Evolutionary conservation across 148 eudicot species (phyloP), one percentile per base, ranked within the genome.

Genomic region (Mesembryanthemum crystallinum): DNA sequence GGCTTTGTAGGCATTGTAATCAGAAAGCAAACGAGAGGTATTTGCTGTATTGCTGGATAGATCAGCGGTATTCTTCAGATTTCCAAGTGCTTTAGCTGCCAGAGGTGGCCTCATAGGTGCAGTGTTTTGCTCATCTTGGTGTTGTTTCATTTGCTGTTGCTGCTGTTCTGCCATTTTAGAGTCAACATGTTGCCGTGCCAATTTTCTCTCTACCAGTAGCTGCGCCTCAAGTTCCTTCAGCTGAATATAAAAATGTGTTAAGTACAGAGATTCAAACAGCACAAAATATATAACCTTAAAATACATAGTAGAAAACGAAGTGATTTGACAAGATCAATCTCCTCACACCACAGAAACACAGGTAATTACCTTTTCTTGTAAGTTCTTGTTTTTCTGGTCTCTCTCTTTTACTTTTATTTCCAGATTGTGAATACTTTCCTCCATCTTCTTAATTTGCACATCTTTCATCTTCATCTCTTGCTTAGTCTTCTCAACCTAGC

Each of bases 151-250:
- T 35, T 80, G 64, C 66, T 88, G 86, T 68, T 78, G 89, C 43
- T 90, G 90, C 69, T 79, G 89, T 74, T 91, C 97, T 11, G 88
- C 90, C 51, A 94, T 82, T 78, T 87, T 92, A 7, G 89, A 83
- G 82, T 90, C 97, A 23, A 94, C 91, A 55, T 94, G 97, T 76
- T 92, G 98, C 37, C 97, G 77, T 74, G 98, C 98, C 65, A 94
- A 81, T 87, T 86, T 94, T 76, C 98, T 81, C 85, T 94, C 98
- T 28, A 92, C 84, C 80, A 92, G 68, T 47, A 94, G 93, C 62
- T 94, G 97, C 11, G 96, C 82, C 82, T 94, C 98, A 69, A 94
- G 68, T 83, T 94, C 98, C 82, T 94, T 94, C 67, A 94, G 79
- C 98, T 94, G 88, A 80, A 74, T 61, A 78, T 27, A 54, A 52